A percentile compares a stretch with the other conserved stretches of the same genome.
Evolutionary conservation across 1,139 yeast species (phyloP).

Genomic region (Yamadazyma dendronema): DNA sequence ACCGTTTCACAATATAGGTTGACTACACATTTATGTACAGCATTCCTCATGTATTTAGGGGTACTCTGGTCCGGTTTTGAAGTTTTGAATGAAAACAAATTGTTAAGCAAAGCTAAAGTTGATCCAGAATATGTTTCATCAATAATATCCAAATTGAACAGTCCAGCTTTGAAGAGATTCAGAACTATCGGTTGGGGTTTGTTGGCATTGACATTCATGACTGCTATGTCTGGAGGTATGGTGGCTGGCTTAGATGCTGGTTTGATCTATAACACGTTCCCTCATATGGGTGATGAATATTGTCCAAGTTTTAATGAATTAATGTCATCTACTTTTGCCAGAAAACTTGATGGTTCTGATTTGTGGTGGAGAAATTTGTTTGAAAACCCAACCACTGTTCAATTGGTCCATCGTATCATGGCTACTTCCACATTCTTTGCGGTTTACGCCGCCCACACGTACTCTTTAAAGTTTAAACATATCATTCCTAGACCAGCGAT

Average conservation of each 20-base stretch:
- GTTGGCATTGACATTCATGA: slow-evolving; percentile 68
- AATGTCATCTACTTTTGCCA: slow-evolving; percentile 70
- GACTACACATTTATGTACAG: slow-evolving; percentile 93
- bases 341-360: slow-evolving; percentile 67
- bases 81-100: slow-evolving; percentile 71
- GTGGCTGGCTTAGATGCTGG: slow-evolving; percentile 99
- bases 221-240: slow-evolving; percentile 97
- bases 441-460: slow-evolving; percentile 64
- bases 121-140: slow-evolving; percentile 55
- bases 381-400: slow-evolving; percentile 97
- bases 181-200: slow-evolving; percentile 56
- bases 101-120: slow-evolving; percentile 41
- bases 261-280: slow-evolving; percentile 90
- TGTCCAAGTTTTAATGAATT: slow-evolving; percentile 74
- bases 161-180: slow-evolving; percentile 56
- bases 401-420: slow-evolving; percentile 81
- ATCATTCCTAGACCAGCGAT: slow-evolving; percentile 58
- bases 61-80: slow-evolving; percentile 90
- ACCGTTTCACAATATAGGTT: slow-evolving; percentile 95
- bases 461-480: slow-evolving; percentile 53
- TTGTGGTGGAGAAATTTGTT: slow-evolving; percentile 87
- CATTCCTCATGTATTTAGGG: slow-evolving; percentile 82
- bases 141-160: slow-evolving; percentile 49
- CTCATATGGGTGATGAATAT: slow-evolving; percentile 87
- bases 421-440: slow-evolving; percentile 81